Conservation (phyloP, 352 stramenopile species). For the Detonula confervacea region DNA sequence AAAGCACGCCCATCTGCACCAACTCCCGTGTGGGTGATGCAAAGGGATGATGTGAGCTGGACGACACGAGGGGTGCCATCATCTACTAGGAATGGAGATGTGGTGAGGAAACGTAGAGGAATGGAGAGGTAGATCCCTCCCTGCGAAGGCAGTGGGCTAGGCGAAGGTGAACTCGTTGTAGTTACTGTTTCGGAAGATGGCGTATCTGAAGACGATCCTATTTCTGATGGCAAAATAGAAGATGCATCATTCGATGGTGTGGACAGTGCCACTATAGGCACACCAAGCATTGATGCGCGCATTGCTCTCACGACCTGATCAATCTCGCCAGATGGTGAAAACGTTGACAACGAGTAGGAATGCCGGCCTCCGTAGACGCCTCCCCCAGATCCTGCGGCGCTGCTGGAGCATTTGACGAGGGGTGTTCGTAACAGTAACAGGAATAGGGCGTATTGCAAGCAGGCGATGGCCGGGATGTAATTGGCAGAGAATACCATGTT, state of each 20-base stretch:
- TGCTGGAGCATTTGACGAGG: background rate
- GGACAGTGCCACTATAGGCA: constrained; percentile 65
- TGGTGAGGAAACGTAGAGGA: constrained; percentile 33
- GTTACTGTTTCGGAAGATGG: background rate
- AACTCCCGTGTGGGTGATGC: constrained; percentile 71
- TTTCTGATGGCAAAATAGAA: background rate
- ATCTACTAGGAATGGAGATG: constrained; percentile 69
- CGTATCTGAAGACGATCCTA: background rate
- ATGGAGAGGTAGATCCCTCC: constrained; percentile 52
- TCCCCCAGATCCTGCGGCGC: constrained; percentile 28
- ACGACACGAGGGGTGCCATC: constrained; percentile 75
- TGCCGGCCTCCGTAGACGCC: constrained; percentile 83
- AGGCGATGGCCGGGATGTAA: background rate
- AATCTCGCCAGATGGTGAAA: constrained; percentile 94
- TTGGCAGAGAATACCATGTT: background rate
- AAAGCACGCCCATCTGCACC: constrained; percentile 74
- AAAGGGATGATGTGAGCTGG: constrained; percentile 58
- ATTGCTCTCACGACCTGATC: constrained; percentile 92
- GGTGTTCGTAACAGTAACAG: background rate
- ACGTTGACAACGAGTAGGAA: constrained; percentile 97
- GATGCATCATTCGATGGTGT: constrained; percentile 9
- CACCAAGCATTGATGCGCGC: constrained; percentile 65
- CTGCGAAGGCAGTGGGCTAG: background rate
- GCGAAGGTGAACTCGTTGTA: background rate
- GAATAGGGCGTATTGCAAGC: constrained; percentile 1